phyloP scores from a whole-genome alignment of 805 yeast species.

The Cyberlindnera nakhonratchasimensis region DNA sequence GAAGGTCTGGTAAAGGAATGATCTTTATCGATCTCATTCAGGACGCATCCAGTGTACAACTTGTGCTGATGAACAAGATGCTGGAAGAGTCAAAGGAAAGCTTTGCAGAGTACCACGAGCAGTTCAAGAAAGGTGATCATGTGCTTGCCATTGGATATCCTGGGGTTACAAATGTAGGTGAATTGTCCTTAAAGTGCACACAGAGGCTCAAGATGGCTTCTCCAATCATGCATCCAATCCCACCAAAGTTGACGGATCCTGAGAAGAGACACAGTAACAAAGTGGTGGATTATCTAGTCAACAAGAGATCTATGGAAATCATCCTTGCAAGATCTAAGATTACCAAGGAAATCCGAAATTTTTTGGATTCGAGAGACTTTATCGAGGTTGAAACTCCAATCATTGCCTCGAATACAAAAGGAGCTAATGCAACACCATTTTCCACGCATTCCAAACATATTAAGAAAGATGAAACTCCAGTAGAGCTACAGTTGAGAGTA shows the following conservation, averaged over 20 bases:
- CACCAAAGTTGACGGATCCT: constrained; percentile 55
- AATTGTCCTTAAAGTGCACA: constrained; percentile 62
- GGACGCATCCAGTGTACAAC: constrained; percentile 55
- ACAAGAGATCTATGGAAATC: constrained; percentile 44
- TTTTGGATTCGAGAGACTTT: constrained; percentile 52
- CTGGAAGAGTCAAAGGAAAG: constrained; percentile 40
- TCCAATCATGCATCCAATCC: constrained; percentile 69
- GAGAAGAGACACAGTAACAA: constrained; percentile 61
- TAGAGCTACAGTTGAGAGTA: constrained; percentile 62
- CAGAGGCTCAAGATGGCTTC: constrained; percentile 51
- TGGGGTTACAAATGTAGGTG: constrained; percentile 73
- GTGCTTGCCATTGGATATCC: constrained; percentile 66
- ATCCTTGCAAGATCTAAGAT: constrained; percentile 53
- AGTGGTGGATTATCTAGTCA: constrained; percentile 70
- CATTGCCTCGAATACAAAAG: constrained; percentile 66
- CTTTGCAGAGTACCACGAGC: constrained; percentile 35
- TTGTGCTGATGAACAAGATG: constrained; percentile 54
- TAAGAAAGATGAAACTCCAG: constrained; percentile 22
- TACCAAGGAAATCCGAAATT: constrained; percentile 52
- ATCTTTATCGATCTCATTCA: constrained; percentile 66
- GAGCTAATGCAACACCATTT: constrained; percentile 93
- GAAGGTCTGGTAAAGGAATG: constrained; percentile 68
- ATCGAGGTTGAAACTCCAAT: constrained; percentile 90
- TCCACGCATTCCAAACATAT: constrained; percentile 42
- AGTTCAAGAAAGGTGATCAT: constrained; percentile 68